Conservation (phyloP, 129 eudicot genomes). For the Tanacetum coccineum region DNA sequence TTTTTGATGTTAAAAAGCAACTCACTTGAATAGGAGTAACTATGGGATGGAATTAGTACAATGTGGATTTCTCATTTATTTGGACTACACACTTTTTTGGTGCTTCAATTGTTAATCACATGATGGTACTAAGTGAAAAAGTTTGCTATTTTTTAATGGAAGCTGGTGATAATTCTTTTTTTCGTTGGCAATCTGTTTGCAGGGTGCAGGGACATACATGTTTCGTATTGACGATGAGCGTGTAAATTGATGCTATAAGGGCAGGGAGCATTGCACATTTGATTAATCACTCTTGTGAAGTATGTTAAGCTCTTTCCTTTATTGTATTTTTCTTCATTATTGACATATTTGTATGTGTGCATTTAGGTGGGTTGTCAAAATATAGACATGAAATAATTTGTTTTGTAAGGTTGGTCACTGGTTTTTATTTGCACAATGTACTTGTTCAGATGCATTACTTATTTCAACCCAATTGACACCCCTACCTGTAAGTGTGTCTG, state of each 20-base stretch:
- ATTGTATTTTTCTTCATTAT: neutral
- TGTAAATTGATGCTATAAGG: slow-evolving; percentile 94
- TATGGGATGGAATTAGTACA: neutral
- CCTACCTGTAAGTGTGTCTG: no score
- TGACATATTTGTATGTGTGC: neutral
- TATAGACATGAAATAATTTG: no score
- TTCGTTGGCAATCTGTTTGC: slow-evolving; percentile 27
- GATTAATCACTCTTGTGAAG: slow-evolving; percentile 97
- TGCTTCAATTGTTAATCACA: slow-evolving; percentile 1
- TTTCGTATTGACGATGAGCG: slow-evolving; percentile 93
- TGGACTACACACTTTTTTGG: neutral
- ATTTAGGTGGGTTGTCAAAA: neutral
- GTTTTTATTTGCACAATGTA: no score
- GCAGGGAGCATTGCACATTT: slow-evolving; percentile 99
- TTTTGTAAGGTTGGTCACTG: no score
- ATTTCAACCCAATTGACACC: no score
- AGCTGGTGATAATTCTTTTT: neutral
- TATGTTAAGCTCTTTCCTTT: slow-evolving; percentile 35
- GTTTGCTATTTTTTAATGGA: neutral
- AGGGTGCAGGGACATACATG: slow-evolving; percentile 99
- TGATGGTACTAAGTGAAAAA: neutral
- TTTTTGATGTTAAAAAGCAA: no score
- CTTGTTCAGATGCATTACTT: no score
- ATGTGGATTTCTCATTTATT: neutral
- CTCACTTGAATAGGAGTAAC: no score